Conservation (phyloP, 1,284 basidiomycete genomes). For the Anthracocystis panici-leucophaei region DNA sequence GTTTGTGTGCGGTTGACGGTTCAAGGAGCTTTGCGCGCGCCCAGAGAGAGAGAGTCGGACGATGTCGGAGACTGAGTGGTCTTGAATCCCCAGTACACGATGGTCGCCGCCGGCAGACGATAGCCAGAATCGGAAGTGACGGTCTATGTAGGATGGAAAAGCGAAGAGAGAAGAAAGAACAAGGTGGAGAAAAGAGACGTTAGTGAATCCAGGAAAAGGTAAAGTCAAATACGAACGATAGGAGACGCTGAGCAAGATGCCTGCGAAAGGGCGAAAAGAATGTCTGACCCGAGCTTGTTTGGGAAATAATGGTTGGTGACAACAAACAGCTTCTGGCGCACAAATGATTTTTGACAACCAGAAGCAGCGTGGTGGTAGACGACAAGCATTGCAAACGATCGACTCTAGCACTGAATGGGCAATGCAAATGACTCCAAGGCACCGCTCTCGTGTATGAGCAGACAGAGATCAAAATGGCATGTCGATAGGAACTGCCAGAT, state of each 20-base stretch:
- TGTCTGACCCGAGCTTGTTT: constrained; percentile 9
- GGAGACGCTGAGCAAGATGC: background rate
- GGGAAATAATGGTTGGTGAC: background rate
- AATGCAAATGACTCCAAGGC: background rate
- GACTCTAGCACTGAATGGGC: background rate
- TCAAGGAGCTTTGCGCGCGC: background rate
- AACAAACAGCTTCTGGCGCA: constrained; percentile 3
- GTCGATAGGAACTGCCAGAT: background rate
- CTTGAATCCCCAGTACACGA: background rate
- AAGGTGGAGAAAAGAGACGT: constrained; percentile 3
- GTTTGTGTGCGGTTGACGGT: background rate
- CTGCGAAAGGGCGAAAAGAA: background rate
- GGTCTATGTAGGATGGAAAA: constrained; percentile 2
- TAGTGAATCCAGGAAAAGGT: background rate
- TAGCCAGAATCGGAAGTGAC: constrained; percentile 11
- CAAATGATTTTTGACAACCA: constrained; percentile 4
- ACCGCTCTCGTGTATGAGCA: background rate
- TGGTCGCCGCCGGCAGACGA: background rate
- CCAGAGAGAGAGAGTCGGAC: background rate
- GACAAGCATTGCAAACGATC: constrained; percentile 9
- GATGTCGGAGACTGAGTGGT: constrained; percentile 4
- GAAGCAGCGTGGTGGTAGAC: background rate
- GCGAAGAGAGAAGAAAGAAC: background rate
- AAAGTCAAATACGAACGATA: background rate
- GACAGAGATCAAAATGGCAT: background rate